Percentiles rank a stretch among this genome's conserved stretches.
Evolutionary conservation across 2,329 filamentous ascomycete species (phyloP).

Genomic region (Apiospora sp.): DNA sequence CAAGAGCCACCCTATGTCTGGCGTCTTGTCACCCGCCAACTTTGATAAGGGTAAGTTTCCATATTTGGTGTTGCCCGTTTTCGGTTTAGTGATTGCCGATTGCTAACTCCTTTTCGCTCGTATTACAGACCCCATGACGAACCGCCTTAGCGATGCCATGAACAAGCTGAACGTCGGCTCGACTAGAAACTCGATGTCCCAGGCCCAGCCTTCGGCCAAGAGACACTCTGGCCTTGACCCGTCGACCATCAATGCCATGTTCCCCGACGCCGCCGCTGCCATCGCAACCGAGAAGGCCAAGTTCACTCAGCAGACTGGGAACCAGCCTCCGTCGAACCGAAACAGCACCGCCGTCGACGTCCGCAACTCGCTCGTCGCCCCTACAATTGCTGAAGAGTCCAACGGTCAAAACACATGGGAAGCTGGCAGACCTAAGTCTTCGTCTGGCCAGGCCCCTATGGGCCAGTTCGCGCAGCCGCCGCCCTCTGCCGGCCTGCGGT

Average conservation of each 20-base stretch:
- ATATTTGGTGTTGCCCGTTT: neutral
- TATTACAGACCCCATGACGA: constrained; percentile 89
- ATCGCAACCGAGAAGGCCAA: constrained; percentile 98
- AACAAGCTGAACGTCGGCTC: constrained; percentile 90
- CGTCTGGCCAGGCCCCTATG: constrained; percentile 78
- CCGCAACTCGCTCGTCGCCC: constrained; percentile 76
- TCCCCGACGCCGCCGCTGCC: constrained; percentile 96
- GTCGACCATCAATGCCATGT: constrained; percentile 97
- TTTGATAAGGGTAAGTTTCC: constrained; percentile 85
- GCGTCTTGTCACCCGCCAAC: constrained; percentile 90
- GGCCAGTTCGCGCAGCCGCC: constrained; percentile 92
- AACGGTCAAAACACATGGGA: constrained; percentile 77
- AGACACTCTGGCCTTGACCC: constrained; percentile 94
- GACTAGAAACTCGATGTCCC: constrained; percentile 84
- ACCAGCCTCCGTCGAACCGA: constrained; percentile 87
- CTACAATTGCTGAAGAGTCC: constrained; percentile 74
- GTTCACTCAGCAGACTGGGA: constrained; percentile 93
- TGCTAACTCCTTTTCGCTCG: constrained; percentile 28
- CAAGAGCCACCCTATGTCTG: constrained; percentile 96
- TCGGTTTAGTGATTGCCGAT: neutral
- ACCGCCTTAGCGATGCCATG: constrained; percentile 95
- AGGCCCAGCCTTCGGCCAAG: constrained; percentile 81
- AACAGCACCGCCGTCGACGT: constrained; percentile 86
- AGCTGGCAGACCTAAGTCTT: constrained; percentile 76
- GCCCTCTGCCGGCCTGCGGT: constrained; percentile 78